These are phyloP conservation scores for Euphorbia tirucalli DNA, from an alignment of 345 rosid species.

Conservation along the genomic window DNA sequence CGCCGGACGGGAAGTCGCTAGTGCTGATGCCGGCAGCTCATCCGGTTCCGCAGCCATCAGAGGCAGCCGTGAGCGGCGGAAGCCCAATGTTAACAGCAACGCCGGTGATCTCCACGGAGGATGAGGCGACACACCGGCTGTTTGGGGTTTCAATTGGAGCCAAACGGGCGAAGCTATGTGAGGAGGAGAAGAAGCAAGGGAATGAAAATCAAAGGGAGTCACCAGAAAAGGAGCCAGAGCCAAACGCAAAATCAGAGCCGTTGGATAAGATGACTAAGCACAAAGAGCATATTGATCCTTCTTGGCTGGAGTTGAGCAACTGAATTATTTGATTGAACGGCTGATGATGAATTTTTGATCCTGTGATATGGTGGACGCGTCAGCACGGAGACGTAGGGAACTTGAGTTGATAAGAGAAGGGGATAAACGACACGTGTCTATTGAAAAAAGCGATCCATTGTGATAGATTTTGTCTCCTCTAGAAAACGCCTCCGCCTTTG, in stretches of 20 bases:
- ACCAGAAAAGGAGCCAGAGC: constrained; percentile 24
- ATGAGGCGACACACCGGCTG: constrained; percentile 52
- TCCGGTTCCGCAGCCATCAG: constrained; percentile 8
- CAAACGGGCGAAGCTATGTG: constrained; percentile 61
- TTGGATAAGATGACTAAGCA: constrained; percentile 37
- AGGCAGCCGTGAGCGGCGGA: constrained; percentile 8
- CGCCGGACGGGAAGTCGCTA: constrained; percentile 43
- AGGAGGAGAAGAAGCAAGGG: constrained; percentile 34
- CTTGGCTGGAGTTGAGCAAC: constrained; percentile 73
- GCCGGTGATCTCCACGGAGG: constrained; percentile 16
- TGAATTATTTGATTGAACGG: neutral
- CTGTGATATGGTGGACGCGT: neutral
- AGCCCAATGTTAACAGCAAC: constrained; percentile 10
- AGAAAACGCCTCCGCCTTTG: neutral
- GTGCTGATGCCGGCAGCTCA: constrained; percentile 43
- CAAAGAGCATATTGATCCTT: constrained; percentile 30
- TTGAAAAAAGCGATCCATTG: neutral
- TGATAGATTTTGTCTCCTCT: neutral
- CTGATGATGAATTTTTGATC: neutral
- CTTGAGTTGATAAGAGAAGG: no score
- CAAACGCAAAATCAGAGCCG: constrained; percentile 61
- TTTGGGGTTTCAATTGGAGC: constrained; percentile 84
- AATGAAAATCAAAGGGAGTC: constrained; percentile 26
- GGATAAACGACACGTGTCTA: constrained; percentile 4
- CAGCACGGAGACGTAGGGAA: neutral